A percentile compares a stretch with the other conserved stretches of the same genome.
Conservation (phyloP, 257 asterid genomes). For the Nicotiana sylvestris region DNA sequence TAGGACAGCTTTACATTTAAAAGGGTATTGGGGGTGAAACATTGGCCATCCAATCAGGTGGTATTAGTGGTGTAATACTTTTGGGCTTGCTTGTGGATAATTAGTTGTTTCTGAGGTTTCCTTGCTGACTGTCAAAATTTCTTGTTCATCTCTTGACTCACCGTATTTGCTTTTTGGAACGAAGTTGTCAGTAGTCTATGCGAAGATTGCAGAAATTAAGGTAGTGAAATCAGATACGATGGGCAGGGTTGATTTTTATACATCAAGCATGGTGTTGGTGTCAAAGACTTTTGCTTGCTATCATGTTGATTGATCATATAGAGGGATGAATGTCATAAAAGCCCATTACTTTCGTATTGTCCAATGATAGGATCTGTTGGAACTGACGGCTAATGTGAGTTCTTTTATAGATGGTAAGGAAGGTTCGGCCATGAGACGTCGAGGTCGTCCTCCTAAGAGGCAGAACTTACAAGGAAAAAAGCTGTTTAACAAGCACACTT, state of each 20-base stretch:
- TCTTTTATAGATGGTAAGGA: slow-evolving; percentile 56
- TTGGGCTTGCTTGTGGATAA: not conserved
- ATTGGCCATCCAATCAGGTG: not conserved
- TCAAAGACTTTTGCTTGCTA: not conserved
- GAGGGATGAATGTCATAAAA: not conserved
- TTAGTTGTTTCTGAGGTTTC: not conserved
- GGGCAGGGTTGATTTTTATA: not conserved
- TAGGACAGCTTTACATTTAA: not conserved
- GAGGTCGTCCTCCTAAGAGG: slow-evolving; percentile 83
- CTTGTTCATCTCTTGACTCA: not conserved
- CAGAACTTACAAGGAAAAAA: slow-evolving; percentile 67
- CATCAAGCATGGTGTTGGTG: not conserved
- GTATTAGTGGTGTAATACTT: not conserved
- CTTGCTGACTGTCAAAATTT: not conserved
- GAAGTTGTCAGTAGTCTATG: not conserved
- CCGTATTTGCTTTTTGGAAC: not conserved
- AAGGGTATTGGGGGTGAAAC: not conserved
- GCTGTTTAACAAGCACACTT: slow-evolving; percentile 66
- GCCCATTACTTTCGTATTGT: not conserved
- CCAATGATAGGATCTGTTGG: not conserved
- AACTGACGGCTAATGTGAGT: slow-evolving; percentile 13
- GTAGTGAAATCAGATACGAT: not conserved
- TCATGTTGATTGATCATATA: not conserved
- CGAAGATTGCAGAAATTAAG: not conserved
- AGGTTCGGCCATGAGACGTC: slow-evolving; percentile 53